These are phyloP conservation scores for Onygenales sp. DNA, from an alignment of 2,329 filamentous ascomycete genomes.

Conservation along the genomic window DNA sequence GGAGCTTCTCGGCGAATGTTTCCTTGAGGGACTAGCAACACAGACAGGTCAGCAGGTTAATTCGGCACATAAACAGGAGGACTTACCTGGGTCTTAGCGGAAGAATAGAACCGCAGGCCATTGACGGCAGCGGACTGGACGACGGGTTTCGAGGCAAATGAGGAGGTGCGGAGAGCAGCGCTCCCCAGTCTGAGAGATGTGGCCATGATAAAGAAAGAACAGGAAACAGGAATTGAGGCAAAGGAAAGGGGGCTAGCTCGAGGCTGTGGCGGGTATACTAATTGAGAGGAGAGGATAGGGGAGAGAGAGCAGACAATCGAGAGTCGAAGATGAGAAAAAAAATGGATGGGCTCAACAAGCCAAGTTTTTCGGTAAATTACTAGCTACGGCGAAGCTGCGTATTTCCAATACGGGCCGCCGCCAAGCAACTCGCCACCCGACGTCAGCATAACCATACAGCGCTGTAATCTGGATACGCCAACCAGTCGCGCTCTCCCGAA, in stretches of 20 bases:
- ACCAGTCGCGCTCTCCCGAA: background rate
- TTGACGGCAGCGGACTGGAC: constrained; percentile 66
- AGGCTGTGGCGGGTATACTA: background rate
- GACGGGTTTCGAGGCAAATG: constrained; percentile 58
- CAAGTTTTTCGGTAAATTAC: background rate
- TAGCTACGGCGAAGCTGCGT: background rate
- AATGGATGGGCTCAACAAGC: background rate
- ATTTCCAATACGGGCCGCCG: background rate
- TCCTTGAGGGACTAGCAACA: constrained; percentile 78
- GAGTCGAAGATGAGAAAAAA: background rate
- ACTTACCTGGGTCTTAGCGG: constrained; percentile 71
- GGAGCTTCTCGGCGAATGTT: constrained; percentile 90
- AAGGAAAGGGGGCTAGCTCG: background rate
- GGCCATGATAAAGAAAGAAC: constrained; percentile 50
- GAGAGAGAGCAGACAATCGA: constrained; percentile 6
- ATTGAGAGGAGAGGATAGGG: constrained; percentile 8
- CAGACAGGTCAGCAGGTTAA: constrained; percentile 11
- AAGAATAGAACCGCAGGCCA: constrained; percentile 81
- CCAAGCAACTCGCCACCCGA: background rate
- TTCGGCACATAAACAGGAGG: constrained; percentile 6
- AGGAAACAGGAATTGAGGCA: constrained; percentile 9
- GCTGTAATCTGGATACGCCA: background rate
- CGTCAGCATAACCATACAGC: background rate
- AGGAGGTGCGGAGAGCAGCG: constrained; percentile 68
- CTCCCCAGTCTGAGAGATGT: constrained; percentile 72